Conservation (phyloP, 2,329 filamentous ascomycete genomes). For the Botrytis galanthina region DNA sequence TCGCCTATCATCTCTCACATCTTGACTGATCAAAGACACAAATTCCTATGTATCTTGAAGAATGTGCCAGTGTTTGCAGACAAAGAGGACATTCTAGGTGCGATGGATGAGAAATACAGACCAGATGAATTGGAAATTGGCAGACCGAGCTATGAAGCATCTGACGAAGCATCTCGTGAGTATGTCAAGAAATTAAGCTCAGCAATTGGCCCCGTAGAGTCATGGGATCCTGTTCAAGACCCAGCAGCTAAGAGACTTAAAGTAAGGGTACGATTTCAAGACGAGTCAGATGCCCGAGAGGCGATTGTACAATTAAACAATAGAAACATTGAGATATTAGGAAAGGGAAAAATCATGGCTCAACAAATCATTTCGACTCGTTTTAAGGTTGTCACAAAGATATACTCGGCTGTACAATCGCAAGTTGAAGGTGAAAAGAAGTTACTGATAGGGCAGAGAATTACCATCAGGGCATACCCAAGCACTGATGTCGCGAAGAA, state of each 20-base stretch:
- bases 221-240: background rate
- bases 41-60: background rate
- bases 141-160: background rate
- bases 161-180: background rate
- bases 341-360: constrained; percentile 40
- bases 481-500: constrained; percentile 28
- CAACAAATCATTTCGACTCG: constrained; percentile 41
- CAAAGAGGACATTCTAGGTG: background rate
- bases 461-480: constrained; percentile 36
- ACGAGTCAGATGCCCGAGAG: constrained; percentile 41
- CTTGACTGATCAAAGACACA: background rate
- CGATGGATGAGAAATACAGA: background rate
- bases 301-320: constrained; percentile 40
- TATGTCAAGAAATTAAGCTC: background rate
- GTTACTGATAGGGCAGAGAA: constrained; percentile 38
- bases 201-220: background rate
- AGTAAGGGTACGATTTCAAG: constrained; percentile 42
- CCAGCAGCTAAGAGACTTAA: constrained; percentile 33
- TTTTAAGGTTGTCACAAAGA: constrained; percentile 41
- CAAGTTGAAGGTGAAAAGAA: constrained; percentile 33
- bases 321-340: constrained; percentile 37
- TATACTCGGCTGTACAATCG: constrained; percentile 39
- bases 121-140: background rate
- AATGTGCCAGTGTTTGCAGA: background rate
- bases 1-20: background rate